Evolutionary conservation across 2,329 filamentous ascomycete species (phyloP), one percentile per base, ranked within the genome.

Genomic region (Aspergillus intermedius): DNA sequence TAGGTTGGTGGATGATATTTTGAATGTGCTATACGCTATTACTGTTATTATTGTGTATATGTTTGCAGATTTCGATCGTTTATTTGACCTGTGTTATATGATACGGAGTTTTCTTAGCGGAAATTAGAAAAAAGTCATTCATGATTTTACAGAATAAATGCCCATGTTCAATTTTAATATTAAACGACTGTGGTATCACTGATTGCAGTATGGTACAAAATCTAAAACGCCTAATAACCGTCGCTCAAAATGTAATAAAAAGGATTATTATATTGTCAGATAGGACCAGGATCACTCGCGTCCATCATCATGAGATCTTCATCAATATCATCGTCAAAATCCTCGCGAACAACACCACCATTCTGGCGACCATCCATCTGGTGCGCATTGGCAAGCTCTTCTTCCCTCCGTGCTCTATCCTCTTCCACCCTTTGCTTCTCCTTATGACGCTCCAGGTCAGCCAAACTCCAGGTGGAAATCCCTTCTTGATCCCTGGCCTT

Each of bases 381-480:
- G 41, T 60, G 52, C n/a, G 54, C 63, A 56, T 61, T 59, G 44
- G 49, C 58, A 21, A 61, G 56, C 42, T 57, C 64, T 56, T 57
- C 64, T 55, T 87, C 54, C 74, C 84, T 81, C 50, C 75, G 74
- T 57, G 87, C 83, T 47, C 78, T 78, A 56, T 88, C 84, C 54
- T 83, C 74, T 51, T 87, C 85, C 58, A 82, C 74, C 69, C 87
- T 88, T 65, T 83, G 80, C 74, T 94, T 86, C 42, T 63, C 63
- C 19, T 68, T 63, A 70, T 95, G 86, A 44, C 74, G 77, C 69
- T 85, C 80, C 45, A 97, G 70, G 62, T 97, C 89, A 50, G 81
- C 79, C 37, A 88, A 73, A 50, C 85, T 90, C 93, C 93, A 98
- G 8, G 88, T 94, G 60, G 88, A 93, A 61, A 96, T 88, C 0